Conservation (phyloP, 169 alveolate genomes). For the Plasmodium knowlesi region DNA sequence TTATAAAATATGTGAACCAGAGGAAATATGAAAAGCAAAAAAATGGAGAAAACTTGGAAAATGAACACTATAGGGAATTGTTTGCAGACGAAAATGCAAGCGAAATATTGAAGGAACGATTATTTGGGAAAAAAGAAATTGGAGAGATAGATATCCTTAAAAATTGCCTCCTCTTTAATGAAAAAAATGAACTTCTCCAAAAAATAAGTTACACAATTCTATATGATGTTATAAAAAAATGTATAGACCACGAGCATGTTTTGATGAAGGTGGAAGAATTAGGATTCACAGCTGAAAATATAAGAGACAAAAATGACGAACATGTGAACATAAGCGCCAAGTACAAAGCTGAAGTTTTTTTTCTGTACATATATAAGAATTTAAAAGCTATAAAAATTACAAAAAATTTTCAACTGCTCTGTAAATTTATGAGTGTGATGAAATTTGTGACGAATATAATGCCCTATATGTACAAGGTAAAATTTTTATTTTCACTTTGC, state of each 20-base stretch:
- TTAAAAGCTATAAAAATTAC: constrained; percentile 40
- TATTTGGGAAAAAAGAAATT: constrained; percentile 23
- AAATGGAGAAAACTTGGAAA: neutral
- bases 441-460: constrained; percentile 5
- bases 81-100: constrained; percentile 4
- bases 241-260: constrained; percentile 71
- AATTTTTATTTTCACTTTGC: constrained; percentile 46
- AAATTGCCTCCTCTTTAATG: constrained; percentile 34
- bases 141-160: constrained; percentile 44
- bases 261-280: constrained; percentile 74
- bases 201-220: constrained; percentile 48
- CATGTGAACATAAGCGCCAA: constrained; percentile 56
- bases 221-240: constrained; percentile 61
- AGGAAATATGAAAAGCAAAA: constrained; percentile 33
- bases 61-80: neutral
- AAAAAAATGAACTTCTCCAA: constrained; percentile 32
- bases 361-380: constrained; percentile 50
- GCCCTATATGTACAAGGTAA: constrained; percentile 59
- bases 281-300: constrained; percentile 71
- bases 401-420: constrained; percentile 41
- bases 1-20: constrained; percentile 50
- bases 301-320: constrained; percentile 60
- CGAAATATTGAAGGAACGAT: constrained; percentile 24
- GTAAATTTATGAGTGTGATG: constrained; percentile 56
- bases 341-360: constrained; percentile 49